Base-by-base conservation (phyloP, 2,329 filamentous ascomycete genomes). In the Cordyceps cicadae region DNA sequence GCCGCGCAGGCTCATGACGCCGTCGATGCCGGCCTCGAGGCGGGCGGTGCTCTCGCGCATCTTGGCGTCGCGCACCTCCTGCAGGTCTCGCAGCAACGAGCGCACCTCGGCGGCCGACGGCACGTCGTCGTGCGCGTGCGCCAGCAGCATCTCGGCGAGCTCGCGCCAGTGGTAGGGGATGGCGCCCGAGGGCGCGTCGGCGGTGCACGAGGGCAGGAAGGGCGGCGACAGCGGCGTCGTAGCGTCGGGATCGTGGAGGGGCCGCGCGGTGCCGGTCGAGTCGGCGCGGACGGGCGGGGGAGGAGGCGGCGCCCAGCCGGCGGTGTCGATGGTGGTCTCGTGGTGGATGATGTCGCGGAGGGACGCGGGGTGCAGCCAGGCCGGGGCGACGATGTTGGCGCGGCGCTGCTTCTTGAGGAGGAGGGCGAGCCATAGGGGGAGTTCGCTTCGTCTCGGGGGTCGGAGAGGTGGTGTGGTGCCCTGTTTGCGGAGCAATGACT, bases 121-220 rank as follows among this genome's bases (percentile, higher is more conserved):
- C 54, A 97, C 82, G 71, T 97, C 92, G 72, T 97, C 92, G 29
- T 84, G 81, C 4, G 92, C 92, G 60, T 90, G 88, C 52, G 92
- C 88, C 2, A 99, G 82, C 51, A 99, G 78, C 71, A 95, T 86
- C 74, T 96, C 92, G 19, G 89, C 87, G 9, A 97, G 77, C 75
- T 97, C 94, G 48, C 96, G 82, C 92, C 93, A 99, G 76, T 97
- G 93, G 71, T 96, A 97, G 0, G 94, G 94, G 37, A 99, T 78
- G 15, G 87, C 84, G 46, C 86, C 85, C 0, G 85, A 76, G 9
- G 87, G 85, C 1, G 88, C 84, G 52, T 84, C 78, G 21, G 87
- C 84, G 0, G 88, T 92, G 64, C 88, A 90, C 17, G 87, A 87
- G 1, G 85, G 83, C 1, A 95, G 75, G 70, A 97, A 97, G 0